Evolutionary conservation across 352 stramenopile species (phyloP).

Genomic region (Aphanomyces stellatus): DNA sequence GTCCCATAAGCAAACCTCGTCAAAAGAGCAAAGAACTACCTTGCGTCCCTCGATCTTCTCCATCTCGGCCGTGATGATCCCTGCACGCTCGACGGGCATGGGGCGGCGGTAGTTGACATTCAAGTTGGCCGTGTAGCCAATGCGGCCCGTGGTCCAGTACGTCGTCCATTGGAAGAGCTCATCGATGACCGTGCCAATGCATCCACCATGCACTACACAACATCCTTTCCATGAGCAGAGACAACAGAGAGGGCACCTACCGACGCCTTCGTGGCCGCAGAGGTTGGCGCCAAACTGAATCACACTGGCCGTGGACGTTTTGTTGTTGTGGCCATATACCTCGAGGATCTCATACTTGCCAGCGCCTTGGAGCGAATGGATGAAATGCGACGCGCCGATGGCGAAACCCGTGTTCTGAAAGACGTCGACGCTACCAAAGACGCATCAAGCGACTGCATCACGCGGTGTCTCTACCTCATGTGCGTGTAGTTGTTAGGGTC

Average conservation of each 20-base stretch:
- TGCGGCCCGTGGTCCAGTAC: slow-evolving; percentile 13
- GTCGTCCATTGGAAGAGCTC: slow-evolving; percentile 17
- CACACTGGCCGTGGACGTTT: slow-evolving; percentile 15
- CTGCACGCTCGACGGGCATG: background rate
- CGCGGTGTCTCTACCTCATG: background rate
- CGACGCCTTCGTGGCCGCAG: slow-evolving; percentile 18
- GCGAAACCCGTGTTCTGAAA: slow-evolving; percentile 8
- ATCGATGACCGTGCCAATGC: slow-evolving; percentile 16
- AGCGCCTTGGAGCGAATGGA: slow-evolving; percentile 12
- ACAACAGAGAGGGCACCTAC: background rate
- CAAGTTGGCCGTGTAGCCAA: slow-evolving; percentile 19
- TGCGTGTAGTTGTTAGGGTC: slow-evolving; percentile 6
- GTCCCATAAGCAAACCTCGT: background rate
- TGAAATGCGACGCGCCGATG: slow-evolving; percentile 13
- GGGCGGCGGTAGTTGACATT: slow-evolving; percentile 19
- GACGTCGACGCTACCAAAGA: background rate
- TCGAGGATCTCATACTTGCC: slow-evolving; percentile 20
- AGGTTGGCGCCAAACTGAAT: slow-evolving; percentile 15
- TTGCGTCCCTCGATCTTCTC: slow-evolving; percentile 13
- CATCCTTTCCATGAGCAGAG: background rate
- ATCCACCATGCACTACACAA: slow-evolving; percentile 15
- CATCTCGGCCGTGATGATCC: slow-evolving; percentile 8
- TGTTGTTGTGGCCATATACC: slow-evolving; percentile 16
- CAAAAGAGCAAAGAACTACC: background rate
- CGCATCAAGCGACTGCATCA: background rate